Percentiles rank a stretch among this genome's conserved stretches.
phyloP scores from a whole-genome alignment of 345 rosid genomes.

The Syzygium grande region DNA sequence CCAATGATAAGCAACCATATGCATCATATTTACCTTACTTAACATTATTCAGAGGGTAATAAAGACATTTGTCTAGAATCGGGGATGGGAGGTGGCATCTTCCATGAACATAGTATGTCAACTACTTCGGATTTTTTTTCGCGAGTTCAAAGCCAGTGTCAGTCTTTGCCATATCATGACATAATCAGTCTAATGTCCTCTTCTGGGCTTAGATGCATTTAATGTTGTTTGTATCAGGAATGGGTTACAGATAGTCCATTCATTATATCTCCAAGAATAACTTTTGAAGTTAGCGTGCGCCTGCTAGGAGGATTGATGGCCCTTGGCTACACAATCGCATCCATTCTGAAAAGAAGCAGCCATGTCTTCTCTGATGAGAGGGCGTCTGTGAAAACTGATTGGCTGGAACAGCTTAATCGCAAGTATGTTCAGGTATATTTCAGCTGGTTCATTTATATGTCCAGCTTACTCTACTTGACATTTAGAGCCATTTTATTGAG shows the following conservation, averaged over 20 bases:
- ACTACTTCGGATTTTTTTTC: not conserved
- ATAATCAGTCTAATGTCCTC: not conserved
- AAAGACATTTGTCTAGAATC: not conserved
- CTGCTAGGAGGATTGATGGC: slow-evolving; percentile 99
- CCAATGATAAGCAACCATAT: not conserved
- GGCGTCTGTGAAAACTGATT: slow-evolving; percentile 82
- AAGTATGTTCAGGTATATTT: slow-evolving; percentile 75
- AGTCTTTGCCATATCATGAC: not conserved
- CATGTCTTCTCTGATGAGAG: slow-evolving; percentile 66
- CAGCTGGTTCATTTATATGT: not conserved
- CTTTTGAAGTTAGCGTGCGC: slow-evolving; percentile 93
- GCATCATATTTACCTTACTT: not conserved
- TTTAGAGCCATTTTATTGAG: not conserved
- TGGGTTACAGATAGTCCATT: slow-evolving; percentile 98
- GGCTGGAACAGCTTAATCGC: slow-evolving; percentile 95
- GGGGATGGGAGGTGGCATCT: not conserved
- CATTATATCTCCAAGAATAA: slow-evolving; percentile 96
- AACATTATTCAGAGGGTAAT: not conserved
- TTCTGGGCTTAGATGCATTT: not conserved
- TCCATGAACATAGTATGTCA: not conserved
- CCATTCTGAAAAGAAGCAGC: slow-evolving; percentile 91
- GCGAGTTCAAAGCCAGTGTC: not conserved
- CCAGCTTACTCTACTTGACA: not conserved
- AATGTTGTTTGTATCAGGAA: slow-evolving; percentile 51
- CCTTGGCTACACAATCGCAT: slow-evolving; percentile 88